Evolutionary conservation across 495 filamentous ascomycete species (phyloP).

Genomic region (Tuber magnatum): DNA sequence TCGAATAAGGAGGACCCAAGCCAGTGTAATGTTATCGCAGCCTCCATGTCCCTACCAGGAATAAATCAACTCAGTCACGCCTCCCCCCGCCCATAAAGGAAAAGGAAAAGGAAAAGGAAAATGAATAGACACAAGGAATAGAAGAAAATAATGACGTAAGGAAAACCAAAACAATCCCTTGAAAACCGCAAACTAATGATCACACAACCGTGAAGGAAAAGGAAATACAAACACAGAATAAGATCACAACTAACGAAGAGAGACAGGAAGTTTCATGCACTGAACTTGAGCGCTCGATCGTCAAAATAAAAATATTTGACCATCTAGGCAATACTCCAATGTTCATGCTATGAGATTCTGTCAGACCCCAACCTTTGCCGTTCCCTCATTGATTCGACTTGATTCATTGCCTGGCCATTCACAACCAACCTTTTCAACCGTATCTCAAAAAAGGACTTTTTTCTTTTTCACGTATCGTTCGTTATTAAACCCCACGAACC

Average conservation of each 20-base stretch:
- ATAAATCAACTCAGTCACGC: conserved; percentile 37
- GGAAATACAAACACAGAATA: conserved; percentile 26
- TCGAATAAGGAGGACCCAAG: conserved; percentile 18
- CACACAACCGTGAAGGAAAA: conserved; percentile 28
- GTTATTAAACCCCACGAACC: conserved; percentile 34
- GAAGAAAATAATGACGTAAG: conserved; percentile 18
- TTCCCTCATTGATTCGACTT: conserved; percentile 28
- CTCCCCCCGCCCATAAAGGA: conserved; percentile 20
- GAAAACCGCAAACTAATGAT: conserved; percentile 32
- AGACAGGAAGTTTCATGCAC: conserved; percentile 34
- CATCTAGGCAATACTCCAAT: conserved; percentile 24
- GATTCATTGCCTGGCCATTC: conserved; percentile 34
- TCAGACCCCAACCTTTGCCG: conserved; percentile 13
- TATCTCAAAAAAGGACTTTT: conserved; percentile 35
- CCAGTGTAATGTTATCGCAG: conserved; percentile 31
- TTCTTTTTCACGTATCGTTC: conserved; percentile 38
- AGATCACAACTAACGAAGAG: conserved; percentile 35
- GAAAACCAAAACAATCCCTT: conserved; percentile 37
- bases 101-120: conserved; percentile 21
- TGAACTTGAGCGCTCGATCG: conserved; percentile 23
- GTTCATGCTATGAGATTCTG: conserved; percentile 1
- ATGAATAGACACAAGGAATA: conserved; percentile 38
- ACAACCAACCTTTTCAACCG: conserved; percentile 29
- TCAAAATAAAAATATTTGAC: conserved; percentile 11
- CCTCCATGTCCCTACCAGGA: conserved; percentile 26